These are phyloP conservation scores for Thermothelomyces thermophilus DNA, from an alignment of 2,329 filamentous ascomycete species.

Conservation along the genomic window DNA sequence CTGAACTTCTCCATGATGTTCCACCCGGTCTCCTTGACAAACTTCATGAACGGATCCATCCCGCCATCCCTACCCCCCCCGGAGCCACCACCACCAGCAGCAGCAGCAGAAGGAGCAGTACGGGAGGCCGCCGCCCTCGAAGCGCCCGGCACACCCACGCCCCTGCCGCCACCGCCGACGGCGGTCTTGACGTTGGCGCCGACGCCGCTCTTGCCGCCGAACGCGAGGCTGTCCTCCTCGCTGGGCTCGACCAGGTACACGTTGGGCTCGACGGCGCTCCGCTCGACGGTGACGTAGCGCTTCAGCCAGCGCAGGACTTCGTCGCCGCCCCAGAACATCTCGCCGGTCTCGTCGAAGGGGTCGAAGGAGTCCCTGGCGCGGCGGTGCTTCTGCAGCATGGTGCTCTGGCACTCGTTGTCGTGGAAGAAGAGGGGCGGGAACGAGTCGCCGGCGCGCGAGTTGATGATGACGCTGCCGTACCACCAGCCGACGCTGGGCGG, in stretches of 20 bases:
- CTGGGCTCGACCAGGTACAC: conserved; percentile 87
- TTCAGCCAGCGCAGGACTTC: conserved; percentile 89
- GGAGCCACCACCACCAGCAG: background rate
- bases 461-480: conserved; percentile 94
- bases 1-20: conserved; percentile 94
- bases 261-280: conserved; percentile 79
- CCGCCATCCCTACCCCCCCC: conserved; percentile 49
- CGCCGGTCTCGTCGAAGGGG: conserved; percentile 75
- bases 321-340: conserved; percentile 96
- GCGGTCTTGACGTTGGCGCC: conserved; percentile 47
- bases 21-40: conserved; percentile 92
- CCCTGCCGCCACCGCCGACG: conserved; percentile 37
- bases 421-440: conserved; percentile 97
- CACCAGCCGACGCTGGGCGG: conserved; percentile 96
- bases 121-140: conserved; percentile 26
- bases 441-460: conserved; percentile 81
- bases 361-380: conserved; percentile 79
- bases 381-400: conserved; percentile 88
- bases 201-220: conserved; percentile 54
- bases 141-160: conserved; percentile 18
- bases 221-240: conserved; percentile 75
- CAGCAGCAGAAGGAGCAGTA: too few relatives aligned
- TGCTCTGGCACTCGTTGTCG: conserved; percentile 92
- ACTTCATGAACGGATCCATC: conserved; percentile 91
- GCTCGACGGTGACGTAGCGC: conserved; percentile 74